phyloP scores from a whole-genome alignment of 2,329 filamentous ascomycete species.

The Diaporthe eres region DNA sequence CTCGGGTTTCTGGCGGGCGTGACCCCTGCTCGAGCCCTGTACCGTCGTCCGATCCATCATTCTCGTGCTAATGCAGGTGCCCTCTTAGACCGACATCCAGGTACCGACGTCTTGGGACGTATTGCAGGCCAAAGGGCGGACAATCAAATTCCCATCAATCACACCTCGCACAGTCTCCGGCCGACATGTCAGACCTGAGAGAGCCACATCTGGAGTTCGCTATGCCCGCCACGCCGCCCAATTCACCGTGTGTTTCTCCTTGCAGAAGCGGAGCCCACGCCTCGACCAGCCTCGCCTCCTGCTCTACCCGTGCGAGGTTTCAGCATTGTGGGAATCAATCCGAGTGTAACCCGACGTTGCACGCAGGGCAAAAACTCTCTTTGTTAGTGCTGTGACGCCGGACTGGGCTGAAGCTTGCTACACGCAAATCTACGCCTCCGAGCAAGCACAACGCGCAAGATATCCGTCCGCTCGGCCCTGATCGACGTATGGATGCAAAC shows the following conservation, averaged over 20 bases:
- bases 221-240: slow-evolving; percentile 15
- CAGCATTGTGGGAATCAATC: slow-evolving; percentile 30
- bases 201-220: neutral
- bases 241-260: slow-evolving; percentile 28
- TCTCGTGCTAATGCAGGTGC: slow-evolving; percentile 33
- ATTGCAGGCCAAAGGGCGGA: slow-evolving; percentile 26
- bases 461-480: slow-evolving; percentile 2
- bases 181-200: neutral
- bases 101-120: slow-evolving; percentile 39
- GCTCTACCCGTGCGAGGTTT: slow-evolving; percentile 32
- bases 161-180: neutral
- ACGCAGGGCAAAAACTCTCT: slow-evolving; percentile 37
- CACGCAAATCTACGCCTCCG: slow-evolving; percentile 5
- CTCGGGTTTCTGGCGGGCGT: neutral
- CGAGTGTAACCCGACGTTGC: slow-evolving; percentile 40
- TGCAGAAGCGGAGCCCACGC: slow-evolving; percentile 14
- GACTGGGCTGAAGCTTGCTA: slow-evolving; percentile 30
- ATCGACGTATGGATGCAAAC: neutral
- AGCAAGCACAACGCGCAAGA: neutral
- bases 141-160: slow-evolving; percentile 41
- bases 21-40: slow-evolving; percentile 8
- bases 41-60: slow-evolving; percentile 28
- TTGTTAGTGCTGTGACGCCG: slow-evolving; percentile 6
- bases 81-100: slow-evolving; percentile 31
- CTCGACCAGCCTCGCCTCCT: slow-evolving; percentile 16